Evolutionary conservation across 257 asterid species (phyloP).

Genomic region (Solanum acaule): DNA sequence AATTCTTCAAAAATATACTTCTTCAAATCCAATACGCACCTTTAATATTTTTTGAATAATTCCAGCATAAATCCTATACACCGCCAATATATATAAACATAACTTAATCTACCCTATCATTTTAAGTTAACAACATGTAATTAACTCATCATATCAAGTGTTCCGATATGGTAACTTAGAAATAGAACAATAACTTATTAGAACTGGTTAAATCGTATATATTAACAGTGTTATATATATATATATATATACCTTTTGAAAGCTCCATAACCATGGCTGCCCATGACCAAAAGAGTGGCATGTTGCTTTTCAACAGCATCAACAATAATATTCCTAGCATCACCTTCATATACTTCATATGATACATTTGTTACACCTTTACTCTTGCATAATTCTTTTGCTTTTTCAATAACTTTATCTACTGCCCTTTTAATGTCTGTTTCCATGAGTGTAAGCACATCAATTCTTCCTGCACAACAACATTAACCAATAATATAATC

Average conservation of each 20-base stretch:
- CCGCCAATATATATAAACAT: not conserved
- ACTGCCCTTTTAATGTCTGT: not conserved
- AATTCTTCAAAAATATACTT: not conserved
- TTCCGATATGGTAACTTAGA: not conserved
- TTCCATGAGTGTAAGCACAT: not conserved
- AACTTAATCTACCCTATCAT: too few relatives aligned
- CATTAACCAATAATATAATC: not conserved
- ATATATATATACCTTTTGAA: not conserved
- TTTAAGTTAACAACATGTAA: not conserved
- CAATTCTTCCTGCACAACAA: not conserved
- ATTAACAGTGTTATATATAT: too few relatives aligned
- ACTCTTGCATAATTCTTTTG: not conserved
- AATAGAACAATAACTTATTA: too few relatives aligned
- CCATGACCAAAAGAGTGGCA: not conserved
- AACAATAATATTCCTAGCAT: not conserved
- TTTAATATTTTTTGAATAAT: rapidly evolving
- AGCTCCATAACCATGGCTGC: not conserved
- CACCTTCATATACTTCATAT: not conserved
- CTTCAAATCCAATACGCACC: not conserved
- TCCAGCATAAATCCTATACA: not conserved
- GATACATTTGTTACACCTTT: not conserved
- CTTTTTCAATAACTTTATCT: not conserved
- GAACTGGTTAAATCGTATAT: not conserved
- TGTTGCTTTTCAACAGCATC: not conserved
- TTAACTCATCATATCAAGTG: not conserved